Conservation (phyloP, 2,329 filamentous ascomycete genomes). For the Teratosphaeria viscida region DNA sequence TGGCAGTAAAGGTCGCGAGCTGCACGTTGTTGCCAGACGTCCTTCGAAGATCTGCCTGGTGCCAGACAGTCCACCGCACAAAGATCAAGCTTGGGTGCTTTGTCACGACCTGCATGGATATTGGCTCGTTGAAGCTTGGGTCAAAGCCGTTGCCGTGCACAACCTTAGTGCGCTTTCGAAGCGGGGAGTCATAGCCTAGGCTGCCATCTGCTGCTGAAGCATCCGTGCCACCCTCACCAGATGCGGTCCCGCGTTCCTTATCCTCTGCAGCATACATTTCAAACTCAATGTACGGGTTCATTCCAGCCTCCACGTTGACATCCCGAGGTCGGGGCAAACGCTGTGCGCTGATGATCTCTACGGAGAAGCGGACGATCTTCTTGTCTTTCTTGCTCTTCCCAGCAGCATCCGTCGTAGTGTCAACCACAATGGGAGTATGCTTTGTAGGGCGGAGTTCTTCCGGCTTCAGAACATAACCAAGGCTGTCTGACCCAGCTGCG, state of each 20-base stretch:
- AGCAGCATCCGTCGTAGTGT: slow-evolving; percentile 40
- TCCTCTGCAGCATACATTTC: slow-evolving; percentile 93
- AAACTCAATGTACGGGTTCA: slow-evolving; percentile 91
- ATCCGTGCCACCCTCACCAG: slow-evolving; percentile 55
- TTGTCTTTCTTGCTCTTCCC: slow-evolving; percentile 56
- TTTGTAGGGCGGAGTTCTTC: slow-evolving; percentile 60
- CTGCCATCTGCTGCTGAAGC: slow-evolving; percentile 53
- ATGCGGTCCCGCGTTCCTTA: slow-evolving; percentile 64
- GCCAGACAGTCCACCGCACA: slow-evolving; percentile 84
- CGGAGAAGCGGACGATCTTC: slow-evolving; percentile 72
- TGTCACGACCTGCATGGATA: slow-evolving; percentile 77
- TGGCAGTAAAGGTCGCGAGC: slow-evolving; percentile 84
- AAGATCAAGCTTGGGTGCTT: slow-evolving; percentile 91
- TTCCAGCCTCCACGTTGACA: slow-evolving; percentile 59
- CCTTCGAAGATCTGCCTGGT: slow-evolving; percentile 61
- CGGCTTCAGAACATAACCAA: slow-evolving; percentile 90
- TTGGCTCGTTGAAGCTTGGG: slow-evolving; percentile 70
- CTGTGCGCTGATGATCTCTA: slow-evolving; percentile 87
- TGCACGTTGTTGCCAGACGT: slow-evolving; percentile 51
- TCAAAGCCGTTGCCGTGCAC: slow-evolving; percentile 88
- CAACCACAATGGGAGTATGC: slow-evolving; percentile 48
- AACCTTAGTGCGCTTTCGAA: slow-evolving; percentile 69
- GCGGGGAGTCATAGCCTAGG: slow-evolving; percentile 59
- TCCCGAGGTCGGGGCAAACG: slow-evolving; percentile 77
- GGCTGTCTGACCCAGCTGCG: slow-evolving; percentile 71